Percentiles rank a stretch among this genome's conserved stretches.
These are phyloP conservation scores for Fraxinus baroniana DNA, from an alignment of 305 asterid genomes.

Conservation along the genomic window DNA sequence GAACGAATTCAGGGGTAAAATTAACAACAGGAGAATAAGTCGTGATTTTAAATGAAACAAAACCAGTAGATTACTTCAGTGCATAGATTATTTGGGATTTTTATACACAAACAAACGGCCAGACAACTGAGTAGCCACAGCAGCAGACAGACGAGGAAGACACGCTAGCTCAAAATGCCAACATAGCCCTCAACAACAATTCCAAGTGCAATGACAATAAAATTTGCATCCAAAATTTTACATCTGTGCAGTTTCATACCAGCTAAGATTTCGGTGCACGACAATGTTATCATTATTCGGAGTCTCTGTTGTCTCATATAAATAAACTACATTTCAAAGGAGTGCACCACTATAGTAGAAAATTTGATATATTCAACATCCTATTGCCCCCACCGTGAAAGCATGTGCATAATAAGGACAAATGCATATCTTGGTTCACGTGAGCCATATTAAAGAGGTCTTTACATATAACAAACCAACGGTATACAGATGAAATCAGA, in stretches of 20 bases:
- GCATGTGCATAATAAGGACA: background rate
- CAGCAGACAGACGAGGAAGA: no score
- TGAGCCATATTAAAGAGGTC: background rate
- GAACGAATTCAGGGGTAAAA: background rate
- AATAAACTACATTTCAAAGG: no score
- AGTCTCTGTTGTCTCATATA: no score
- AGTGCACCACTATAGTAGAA: no score
- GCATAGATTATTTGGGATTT: background rate
- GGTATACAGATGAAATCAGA: background rate
- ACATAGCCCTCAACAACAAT: background rate
- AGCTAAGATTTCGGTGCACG: no score
- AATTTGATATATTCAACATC: no score
- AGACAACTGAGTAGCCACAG: background rate
- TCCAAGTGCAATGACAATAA: no score
- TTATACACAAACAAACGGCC: background rate
- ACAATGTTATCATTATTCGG: no score
- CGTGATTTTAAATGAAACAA: no score
- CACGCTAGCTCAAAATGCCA: background rate
- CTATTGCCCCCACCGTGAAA: background rate
- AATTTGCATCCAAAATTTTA: no score
- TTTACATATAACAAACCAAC: background rate
- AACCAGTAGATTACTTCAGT: background rate
- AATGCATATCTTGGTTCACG: background rate
- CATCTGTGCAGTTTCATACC: no score
- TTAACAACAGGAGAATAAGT: no score